Evolutionary conservation across 306 rosid genomes (phyloP).

Genomic region (Prunus campanulata): DNA sequence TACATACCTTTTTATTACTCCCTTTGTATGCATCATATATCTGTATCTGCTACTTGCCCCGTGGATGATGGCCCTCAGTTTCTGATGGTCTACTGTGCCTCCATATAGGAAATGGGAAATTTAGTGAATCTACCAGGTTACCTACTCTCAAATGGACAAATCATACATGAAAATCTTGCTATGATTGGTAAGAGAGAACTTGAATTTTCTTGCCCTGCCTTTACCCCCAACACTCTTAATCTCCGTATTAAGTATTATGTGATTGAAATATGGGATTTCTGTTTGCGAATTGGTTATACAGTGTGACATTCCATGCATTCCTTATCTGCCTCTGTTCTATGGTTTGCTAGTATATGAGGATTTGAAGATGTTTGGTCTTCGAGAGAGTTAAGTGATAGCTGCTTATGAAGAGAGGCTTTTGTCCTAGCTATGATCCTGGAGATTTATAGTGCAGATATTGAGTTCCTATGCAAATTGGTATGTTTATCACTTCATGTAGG

Average conservation of each 20-base stretch:
- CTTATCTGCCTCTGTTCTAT: neutral
- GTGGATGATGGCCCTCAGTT: slow-evolving; percentile 1
- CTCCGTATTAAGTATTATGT: neutral
- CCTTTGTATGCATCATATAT: neutral
- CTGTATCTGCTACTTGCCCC: neutral
- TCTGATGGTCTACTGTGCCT: neutral
- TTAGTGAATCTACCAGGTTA: neutral
- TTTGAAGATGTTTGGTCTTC: neutral
- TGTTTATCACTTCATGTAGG: neutral
- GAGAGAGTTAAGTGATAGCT: neutral
- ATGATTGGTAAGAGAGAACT: neutral
- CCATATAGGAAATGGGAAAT: neutral
- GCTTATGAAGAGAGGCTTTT: neutral
- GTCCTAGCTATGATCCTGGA: neutral
- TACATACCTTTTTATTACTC: neutral
- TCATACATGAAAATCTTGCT: neutral
- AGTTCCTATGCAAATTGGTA: neutral
- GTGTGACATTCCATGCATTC: no score
- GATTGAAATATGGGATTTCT: neutral
- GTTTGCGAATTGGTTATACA: neutral
- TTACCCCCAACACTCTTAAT: neutral
- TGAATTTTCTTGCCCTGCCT: neutral
- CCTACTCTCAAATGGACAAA: neutral
- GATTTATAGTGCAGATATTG: neutral
- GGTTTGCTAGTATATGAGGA: neutral